Evolutionary conservation across 2,329 filamentous ascomycete genomes (phyloP).

Genomic region (Ceratocystis cacaofunesta): DNA sequence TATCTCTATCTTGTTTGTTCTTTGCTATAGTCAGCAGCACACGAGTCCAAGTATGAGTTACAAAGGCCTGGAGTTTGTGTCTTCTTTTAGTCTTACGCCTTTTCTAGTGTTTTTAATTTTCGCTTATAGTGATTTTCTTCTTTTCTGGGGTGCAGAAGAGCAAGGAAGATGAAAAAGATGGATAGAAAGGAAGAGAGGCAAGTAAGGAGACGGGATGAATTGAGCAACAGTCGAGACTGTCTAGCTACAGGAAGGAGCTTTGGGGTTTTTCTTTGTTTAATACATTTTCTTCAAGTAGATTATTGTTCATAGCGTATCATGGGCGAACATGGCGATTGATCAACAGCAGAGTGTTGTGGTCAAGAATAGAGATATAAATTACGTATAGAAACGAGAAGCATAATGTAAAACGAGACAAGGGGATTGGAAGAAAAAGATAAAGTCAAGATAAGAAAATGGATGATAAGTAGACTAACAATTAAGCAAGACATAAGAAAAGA

Average conservation of each 20-base stretch:
- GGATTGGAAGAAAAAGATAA: too few relatives aligned
- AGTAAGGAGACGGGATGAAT: too few relatives aligned
- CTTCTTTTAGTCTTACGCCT: slow-evolving; percentile 1
- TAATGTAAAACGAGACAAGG: too few relatives aligned
- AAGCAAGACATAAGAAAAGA: slow-evolving; percentile 1
- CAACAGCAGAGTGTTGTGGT: too few relatives aligned
- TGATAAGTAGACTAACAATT: slow-evolving; percentile 1
- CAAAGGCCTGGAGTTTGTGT: slow-evolving; percentile 15
- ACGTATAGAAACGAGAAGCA: too few relatives aligned
- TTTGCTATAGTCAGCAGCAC: not conserved
- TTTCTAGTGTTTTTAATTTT: not conserved
- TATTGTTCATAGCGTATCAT: too few relatives aligned
- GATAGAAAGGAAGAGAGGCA: not conserved
- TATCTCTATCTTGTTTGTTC: not conserved
- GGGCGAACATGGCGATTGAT: too few relatives aligned
- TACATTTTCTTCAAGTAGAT: too few relatives aligned
- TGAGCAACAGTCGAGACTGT: too few relatives aligned
- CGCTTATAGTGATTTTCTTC: slow-evolving; percentile 10
- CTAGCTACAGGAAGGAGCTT: too few relatives aligned
- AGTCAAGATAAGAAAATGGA: not conserved
- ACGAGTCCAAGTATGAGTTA: slow-evolving; percentile 9
- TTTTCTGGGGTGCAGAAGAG: not conserved
- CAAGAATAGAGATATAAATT: too few relatives aligned
- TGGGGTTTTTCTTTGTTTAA: too few relatives aligned
- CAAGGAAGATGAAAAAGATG: not conserved